Percentiles rank a stretch among this genome's conserved stretches.
Evolutionary conservation across 805 yeast genomes (phyloP).

Genomic region (Ogataea pini): DNA sequence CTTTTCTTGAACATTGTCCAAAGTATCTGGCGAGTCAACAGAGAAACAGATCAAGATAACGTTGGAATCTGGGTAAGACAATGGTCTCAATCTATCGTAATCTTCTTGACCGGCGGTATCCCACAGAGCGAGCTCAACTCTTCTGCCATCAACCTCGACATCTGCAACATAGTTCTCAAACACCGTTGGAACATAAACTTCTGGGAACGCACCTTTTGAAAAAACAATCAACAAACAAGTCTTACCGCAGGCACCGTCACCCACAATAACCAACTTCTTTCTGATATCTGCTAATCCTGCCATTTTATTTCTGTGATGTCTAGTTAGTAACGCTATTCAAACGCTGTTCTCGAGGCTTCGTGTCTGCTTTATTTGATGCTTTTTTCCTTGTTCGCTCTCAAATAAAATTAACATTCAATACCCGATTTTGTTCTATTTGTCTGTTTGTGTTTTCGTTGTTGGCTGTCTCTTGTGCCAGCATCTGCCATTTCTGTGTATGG

Average conservation of each 20-base stretch:
- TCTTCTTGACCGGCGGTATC: slow-evolving; percentile 99
- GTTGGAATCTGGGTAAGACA: slow-evolving; percentile 89
- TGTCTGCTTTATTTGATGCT: slow-evolving; percentile 2
- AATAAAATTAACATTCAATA: neutral
- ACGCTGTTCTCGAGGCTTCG: neutral
- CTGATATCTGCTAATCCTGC: slow-evolving; percentile 57
- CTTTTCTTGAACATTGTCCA: slow-evolving; percentile 92
- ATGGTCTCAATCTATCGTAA: slow-evolving; percentile 89
- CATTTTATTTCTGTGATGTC: slow-evolving; percentile 21
- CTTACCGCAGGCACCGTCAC: slow-evolving; percentile 98
- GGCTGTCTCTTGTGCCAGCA: slow-evolving; percentile 5
- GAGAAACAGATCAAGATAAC: slow-evolving; percentile 91
- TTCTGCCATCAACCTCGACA: slow-evolving; percentile 87
- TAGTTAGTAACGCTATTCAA: slow-evolving; percentile 9
- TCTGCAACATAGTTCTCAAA: slow-evolving; percentile 98
- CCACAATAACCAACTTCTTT: slow-evolving; percentile 89
- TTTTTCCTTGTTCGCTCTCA: slow-evolving; percentile 1
- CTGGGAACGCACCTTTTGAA: slow-evolving; percentile 89
- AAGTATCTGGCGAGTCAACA: slow-evolving; percentile 86
- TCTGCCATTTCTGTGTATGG: slow-evolving; percentile 15
- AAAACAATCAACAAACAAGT: slow-evolving; percentile 86
- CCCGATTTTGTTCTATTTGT: slow-evolving; percentile 6
- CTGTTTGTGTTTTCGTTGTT: slow-evolving; percentile 16
- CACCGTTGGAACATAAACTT: slow-evolving; percentile 93
- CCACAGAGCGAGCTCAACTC: slow-evolving; percentile 93